Conservation (phyloP, 2,329 filamentous ascomycete genomes). For the Periconia digitata region DNA sequence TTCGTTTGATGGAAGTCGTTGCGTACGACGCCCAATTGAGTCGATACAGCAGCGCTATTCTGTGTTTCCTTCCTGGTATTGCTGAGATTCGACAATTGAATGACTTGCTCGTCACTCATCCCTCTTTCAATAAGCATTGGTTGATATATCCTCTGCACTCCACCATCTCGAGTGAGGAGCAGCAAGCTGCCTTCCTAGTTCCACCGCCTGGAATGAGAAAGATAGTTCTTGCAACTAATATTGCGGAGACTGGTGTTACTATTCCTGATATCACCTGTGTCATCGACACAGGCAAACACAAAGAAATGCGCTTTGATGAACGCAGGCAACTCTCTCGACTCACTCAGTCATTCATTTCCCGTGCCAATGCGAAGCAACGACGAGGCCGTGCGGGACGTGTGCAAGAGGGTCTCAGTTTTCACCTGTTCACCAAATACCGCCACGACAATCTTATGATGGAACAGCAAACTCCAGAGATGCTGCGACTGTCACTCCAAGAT, state of each 20-base stretch:
- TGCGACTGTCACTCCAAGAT: constrained; percentile 90
- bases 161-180: constrained; percentile 92
- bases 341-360: constrained; percentile 92
- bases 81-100: constrained; percentile 89
- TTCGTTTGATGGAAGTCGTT: constrained; percentile 76
- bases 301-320: constrained; percentile 97
- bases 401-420: constrained; percentile 91
- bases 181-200: constrained; percentile 87
- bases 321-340: constrained; percentile 85
- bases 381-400: constrained; percentile 93
- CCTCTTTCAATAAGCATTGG: constrained; percentile 76
- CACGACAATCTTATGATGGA: constrained; percentile 84
- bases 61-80: constrained; percentile 95
- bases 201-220: constrained; percentile 83
- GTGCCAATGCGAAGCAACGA: constrained; percentile 93
- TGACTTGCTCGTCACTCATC: constrained; percentile 77
- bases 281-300: constrained; percentile 94
- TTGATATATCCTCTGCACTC: constrained; percentile 89
- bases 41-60: constrained; percentile 81
- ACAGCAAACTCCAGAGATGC: constrained; percentile 95
- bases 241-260: constrained; percentile 97
- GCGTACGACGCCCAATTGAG: constrained; percentile 67
- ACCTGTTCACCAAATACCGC: constrained; percentile 87
- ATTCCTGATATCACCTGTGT: constrained; percentile 98
- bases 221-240: constrained; percentile 96